Evolutionary conservation across 2,329 filamentous ascomycete genomes (phyloP).

Genomic region (Chalara sp.): DNA sequence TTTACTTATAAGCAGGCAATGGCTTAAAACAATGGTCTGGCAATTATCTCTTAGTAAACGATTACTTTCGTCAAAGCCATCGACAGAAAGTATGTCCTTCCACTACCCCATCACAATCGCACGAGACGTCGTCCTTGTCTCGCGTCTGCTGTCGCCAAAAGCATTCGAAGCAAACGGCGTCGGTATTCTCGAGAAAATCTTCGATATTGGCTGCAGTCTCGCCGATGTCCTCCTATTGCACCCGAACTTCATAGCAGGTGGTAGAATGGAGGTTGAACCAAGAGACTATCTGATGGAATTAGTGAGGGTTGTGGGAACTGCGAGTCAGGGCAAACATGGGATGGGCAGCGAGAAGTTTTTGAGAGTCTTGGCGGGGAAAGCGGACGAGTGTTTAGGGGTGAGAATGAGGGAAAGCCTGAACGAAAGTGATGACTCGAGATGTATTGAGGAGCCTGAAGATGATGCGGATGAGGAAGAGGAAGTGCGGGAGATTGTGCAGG

Average conservation of each 20-base stretch:
- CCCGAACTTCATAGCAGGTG: slow-evolving; percentile 1
- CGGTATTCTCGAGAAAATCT: slow-evolving; percentile 26
- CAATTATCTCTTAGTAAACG: slow-evolving; percentile 2
- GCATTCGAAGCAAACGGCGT: slow-evolving; percentile 28
- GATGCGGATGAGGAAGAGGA: no score
- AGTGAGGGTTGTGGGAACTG: neutral
- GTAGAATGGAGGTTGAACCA: neutral
- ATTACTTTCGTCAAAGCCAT: slow-evolving; percentile 1
- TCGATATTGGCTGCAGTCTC: slow-evolving; percentile 26
- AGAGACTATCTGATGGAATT: neutral
- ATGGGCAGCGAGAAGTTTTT: neutral
- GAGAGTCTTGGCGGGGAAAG: neutral
- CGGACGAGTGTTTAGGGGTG: neutral
- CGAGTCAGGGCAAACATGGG: neutral
- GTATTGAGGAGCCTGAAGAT: no score
- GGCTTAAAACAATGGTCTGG: slow-evolving; percentile 7
- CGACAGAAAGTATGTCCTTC: slow-evolving; percentile 32
- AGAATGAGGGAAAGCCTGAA: neutral
- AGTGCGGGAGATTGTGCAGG: no score
- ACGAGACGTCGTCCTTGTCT: slow-evolving; percentile 13
- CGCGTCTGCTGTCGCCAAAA: slow-evolving; percentile 13
- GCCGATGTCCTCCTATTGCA: slow-evolving; percentile 19
- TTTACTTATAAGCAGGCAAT: slow-evolving; percentile 4
- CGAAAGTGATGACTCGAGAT: neutral
- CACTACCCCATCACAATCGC: slow-evolving; percentile 53